Evolutionary conservation across 2,329 filamentous ascomycete genomes (phyloP).

Genomic region (Orbilia blumenaviensis): DNA sequence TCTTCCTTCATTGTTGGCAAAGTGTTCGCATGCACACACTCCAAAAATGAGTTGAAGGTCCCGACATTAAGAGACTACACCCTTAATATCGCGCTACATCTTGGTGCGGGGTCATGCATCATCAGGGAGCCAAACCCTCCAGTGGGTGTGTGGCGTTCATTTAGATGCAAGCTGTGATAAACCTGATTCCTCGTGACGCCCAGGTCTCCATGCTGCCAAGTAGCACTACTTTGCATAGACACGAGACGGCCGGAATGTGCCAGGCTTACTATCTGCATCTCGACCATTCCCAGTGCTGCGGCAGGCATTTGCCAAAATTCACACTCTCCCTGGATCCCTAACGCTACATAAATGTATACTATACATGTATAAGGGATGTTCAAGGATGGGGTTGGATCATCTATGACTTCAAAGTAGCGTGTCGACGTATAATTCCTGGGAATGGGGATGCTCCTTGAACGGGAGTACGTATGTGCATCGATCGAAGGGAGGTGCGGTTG

Average conservation of each 20-base stretch:
- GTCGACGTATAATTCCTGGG: conserved; percentile 46
- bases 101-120: conserved; percentile 52
- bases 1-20: conserved; percentile 17
- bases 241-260: conserved; percentile 31
- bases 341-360: too few relatives aligned
- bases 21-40: conserved; percentile 16
- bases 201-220: conserved; percentile 50
- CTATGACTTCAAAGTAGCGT: conserved; percentile 16
- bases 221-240: conserved; percentile 32
- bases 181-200: conserved; percentile 52
- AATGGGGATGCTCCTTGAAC: conserved; percentile 28
- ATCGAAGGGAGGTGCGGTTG: neutral
- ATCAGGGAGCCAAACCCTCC: conserved; percentile 19
- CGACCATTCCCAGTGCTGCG: conserved; percentile 35
- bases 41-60: conserved; percentile 12
- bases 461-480: neutral
- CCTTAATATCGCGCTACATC: conserved; percentile 46
- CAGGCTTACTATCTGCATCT: conserved; percentile 31
- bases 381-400: conserved; percentile 10
- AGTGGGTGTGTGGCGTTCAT: conserved; percentile 44
- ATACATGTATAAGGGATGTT: conserved; percentile 30
- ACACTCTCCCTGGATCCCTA: conserved; percentile 44
- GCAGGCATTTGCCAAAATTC: conserved; percentile 53
- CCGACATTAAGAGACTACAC: conserved; percentile 33
- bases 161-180: conserved; percentile 47